These are phyloP conservation scores for Ogataea minuta DNA, from an alignment of 805 yeast species.

Conservation along the genomic window DNA sequence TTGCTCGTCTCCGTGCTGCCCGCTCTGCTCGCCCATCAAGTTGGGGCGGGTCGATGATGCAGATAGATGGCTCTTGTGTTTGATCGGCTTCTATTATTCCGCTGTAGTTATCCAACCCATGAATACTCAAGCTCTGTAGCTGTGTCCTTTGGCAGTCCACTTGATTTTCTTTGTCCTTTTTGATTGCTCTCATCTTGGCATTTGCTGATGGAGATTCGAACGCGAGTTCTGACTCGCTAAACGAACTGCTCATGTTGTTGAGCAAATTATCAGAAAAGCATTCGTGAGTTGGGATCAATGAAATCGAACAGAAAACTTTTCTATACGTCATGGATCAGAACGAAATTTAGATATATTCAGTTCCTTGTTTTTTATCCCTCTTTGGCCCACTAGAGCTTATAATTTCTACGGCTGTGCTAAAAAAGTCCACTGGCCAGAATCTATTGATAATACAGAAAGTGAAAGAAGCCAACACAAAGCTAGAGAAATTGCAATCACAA, in stretches of 20 bases:
- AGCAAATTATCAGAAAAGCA: constrained; percentile 11
- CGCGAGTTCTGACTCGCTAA: constrained; percentile 18
- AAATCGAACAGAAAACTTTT: constrained; percentile 17
- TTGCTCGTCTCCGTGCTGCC: constrained; percentile 4
- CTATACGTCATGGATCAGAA: constrained; percentile 11
- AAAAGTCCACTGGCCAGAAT: not conserved
- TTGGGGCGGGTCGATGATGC: not conserved
- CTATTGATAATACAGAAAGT: constrained; percentile 10
- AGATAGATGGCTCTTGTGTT: not conserved
- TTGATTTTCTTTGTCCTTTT: constrained; percentile 2
- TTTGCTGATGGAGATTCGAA: constrained; percentile 21
- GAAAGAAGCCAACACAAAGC: constrained; percentile 3
- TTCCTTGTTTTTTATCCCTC: constrained; percentile 3
- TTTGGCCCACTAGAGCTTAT: not conserved
- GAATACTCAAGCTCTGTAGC: not conserved
- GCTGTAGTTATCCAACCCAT: not conserved
- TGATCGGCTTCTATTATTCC: not conserved
- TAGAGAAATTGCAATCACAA: not conserved
- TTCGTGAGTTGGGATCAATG: constrained; percentile 18
- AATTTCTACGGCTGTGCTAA: constrained; percentile 7
- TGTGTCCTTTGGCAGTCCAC: not conserved
- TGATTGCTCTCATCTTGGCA: constrained; percentile 11
- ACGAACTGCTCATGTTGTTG: constrained; percentile 16
- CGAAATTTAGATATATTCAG: not conserved
- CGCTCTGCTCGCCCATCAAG: constrained; percentile 1